Percentiles rank a stretch among this genome's conserved stretches.
Conservation (phyloP, 2,329 filamentous ascomycete species). For the Talaromyces sp. region DNA sequence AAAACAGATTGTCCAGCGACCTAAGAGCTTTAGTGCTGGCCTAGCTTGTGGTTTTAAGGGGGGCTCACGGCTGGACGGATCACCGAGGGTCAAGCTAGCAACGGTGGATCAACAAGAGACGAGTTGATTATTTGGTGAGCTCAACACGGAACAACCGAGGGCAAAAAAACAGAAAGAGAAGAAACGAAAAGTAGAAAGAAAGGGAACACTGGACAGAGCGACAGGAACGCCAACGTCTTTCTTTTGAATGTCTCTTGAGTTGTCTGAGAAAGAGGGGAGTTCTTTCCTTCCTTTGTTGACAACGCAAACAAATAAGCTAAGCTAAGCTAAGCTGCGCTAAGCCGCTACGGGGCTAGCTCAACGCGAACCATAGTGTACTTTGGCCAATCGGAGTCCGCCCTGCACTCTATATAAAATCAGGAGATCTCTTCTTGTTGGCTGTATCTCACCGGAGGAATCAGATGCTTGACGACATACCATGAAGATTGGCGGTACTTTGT, state of each 20-base stretch:
- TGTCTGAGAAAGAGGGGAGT: neutral
- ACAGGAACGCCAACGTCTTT: neutral
- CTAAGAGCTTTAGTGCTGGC: neutral
- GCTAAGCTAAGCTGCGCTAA: neutral
- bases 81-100: neutral
- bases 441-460: neutral
- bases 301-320: neutral
- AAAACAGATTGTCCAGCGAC: slow-evolving; percentile 1
- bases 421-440: neutral
- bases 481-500: neutral
- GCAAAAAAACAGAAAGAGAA: too few relatives aligned
- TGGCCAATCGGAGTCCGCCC: slow-evolving; percentile 2
- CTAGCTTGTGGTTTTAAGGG: slow-evolving; percentile 4
- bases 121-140: neutral
- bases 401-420: neutral
- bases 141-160: too few relatives aligned
- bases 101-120: neutral
- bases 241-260: neutral
- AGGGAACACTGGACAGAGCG: neutral
- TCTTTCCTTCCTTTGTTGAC: neutral
- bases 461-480: neutral
- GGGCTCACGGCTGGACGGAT: neutral
- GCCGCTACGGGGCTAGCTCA: neutral
- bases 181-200: too few relatives aligned
- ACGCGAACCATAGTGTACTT: neutral